These are phyloP conservation scores for Plasmodium billcollinsi DNA, from an alignment of 169 alveolate species.

Conservation along the genomic window DNA sequence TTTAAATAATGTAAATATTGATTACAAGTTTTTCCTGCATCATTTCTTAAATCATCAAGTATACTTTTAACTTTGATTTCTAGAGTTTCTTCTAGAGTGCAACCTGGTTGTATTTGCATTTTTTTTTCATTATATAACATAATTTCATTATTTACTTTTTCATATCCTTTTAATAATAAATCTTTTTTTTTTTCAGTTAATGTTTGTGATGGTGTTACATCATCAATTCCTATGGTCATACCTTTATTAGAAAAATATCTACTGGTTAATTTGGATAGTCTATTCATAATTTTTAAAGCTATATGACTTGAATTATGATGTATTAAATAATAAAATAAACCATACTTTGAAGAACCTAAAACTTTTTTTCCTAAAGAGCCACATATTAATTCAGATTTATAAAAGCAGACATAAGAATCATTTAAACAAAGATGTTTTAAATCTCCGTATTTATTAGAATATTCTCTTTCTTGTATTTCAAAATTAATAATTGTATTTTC, in stretches of 20 bases:
- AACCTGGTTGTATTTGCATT: constrained; percentile 96
- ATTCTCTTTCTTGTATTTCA: constrained; percentile 93
- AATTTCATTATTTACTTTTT: constrained; percentile 91
- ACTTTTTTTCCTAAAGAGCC: constrained; percentile 97
- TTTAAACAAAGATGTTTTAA: constrained; percentile 82
- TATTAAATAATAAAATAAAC: constrained; percentile 94
- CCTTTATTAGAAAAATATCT: constrained; percentile 97
- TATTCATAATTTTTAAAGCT: constrained; percentile 96
- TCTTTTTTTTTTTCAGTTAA: constrained; percentile 80
- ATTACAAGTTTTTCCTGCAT: constrained; percentile 95
- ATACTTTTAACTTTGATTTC: constrained; percentile 93
- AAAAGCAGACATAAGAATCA: constrained; percentile 97
- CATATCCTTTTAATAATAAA: constrained; percentile 90
- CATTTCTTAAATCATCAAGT: constrained; percentile 94
- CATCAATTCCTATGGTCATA: constrained; percentile 99
- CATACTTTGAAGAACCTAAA: constrained; percentile 93
- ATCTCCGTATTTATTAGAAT: constrained; percentile 65
- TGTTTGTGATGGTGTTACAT: constrained; percentile 93
- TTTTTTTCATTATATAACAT: constrained; percentile 88
- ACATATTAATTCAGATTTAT: constrained; percentile 95
- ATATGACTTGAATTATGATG: constrained; percentile 93
- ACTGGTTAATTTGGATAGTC: constrained; percentile 96
- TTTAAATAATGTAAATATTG: constrained; percentile 92
- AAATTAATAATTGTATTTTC: constrained; percentile 90
- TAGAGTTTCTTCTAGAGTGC: constrained; percentile 96